phyloP scores from a whole-genome alignment of 805 yeast species.

The Yarrowia sp. region DNA sequence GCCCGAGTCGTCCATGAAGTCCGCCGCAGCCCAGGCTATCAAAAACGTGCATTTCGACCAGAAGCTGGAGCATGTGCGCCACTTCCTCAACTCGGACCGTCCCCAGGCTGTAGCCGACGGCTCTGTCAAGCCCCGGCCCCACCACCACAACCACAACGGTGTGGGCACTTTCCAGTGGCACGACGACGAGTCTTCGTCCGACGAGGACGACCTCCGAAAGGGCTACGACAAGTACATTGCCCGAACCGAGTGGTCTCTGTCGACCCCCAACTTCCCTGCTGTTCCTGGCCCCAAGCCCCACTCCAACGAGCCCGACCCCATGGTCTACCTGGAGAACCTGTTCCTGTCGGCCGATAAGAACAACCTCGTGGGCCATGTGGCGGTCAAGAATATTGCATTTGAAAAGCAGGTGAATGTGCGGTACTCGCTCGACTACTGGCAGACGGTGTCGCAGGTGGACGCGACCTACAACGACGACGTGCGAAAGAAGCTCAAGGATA shows the following conservation, averaged over 20 bases:
- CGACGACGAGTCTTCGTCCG: conserved; percentile 34
- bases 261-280: conserved; percentile 36
- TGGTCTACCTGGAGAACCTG: conserved; percentile 63
- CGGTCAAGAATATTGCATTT: conserved; percentile 71
- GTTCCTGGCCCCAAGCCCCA: conserved; percentile 26
- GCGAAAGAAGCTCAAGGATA: conserved; percentile 32
- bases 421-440: conserved; percentile 79
- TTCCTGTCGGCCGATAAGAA: conserved; percentile 57
- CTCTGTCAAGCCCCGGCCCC: conserved; percentile 50
- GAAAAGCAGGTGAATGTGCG: conserved; percentile 65
- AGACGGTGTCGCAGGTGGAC: conserved; percentile 63
- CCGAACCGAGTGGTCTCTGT: conserved; percentile 36
- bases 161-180: conserved; percentile 34
- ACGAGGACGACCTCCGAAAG: conserved; percentile 31
- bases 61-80: conserved; percentile 56
- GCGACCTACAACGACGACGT: conserved; percentile 58
- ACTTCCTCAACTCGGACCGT: conserved; percentile 66
- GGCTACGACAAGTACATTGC: conserved; percentile 29
- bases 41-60: conserved; percentile 81
- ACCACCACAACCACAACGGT: conserved; percentile 37
- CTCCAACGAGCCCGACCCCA: conserved; percentile 32
- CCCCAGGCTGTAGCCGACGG: conserved; percentile 74
- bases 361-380: conserved; percentile 65
- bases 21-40: conserved; percentile 43
- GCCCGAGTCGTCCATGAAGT: conserved; percentile 37